These are phyloP conservation scores for Geranium rotundifolium DNA, from an alignment of 345 rosid species.

Conservation along the genomic window DNA sequence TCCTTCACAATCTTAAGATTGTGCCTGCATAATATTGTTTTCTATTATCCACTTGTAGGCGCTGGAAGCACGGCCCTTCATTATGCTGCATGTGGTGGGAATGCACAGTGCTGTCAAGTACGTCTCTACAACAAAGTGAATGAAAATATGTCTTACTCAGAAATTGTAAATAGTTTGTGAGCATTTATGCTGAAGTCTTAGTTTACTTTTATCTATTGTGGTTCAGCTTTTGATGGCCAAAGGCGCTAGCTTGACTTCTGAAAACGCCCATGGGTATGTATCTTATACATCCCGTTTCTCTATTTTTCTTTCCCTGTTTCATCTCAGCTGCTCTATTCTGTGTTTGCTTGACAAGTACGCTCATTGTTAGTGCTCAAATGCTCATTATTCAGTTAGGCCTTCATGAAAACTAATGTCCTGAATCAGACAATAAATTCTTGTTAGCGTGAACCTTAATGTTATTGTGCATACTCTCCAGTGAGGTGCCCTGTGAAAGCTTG, in stretches of 20 bases:
- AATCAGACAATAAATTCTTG: not conserved
- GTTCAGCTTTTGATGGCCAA: slow-evolving; percentile 65
- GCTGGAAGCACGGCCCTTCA: slow-evolving; percentile 93
- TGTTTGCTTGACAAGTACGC: not conserved
- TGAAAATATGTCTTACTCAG: not conserved
- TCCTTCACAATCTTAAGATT: not conserved
- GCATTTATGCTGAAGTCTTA: slow-evolving; percentile 5
- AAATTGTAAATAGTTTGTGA: slow-evolving; percentile 4
- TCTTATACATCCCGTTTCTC: slow-evolving; percentile 1
- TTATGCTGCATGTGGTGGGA: slow-evolving; percentile 99
- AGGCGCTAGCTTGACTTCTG: slow-evolving; percentile 63
- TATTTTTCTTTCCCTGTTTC: not conserved
- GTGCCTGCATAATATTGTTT: not conserved
- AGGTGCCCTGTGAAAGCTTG: not conserved
- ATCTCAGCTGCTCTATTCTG: not conserved
- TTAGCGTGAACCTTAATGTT: not conserved
- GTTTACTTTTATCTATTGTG: not conserved
- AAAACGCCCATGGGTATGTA: slow-evolving; percentile 71
- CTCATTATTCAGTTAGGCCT: not conserved
- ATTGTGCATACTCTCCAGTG: not conserved
- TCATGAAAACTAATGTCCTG: not conserved
- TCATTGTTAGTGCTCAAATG: not conserved
- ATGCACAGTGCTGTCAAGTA: slow-evolving; percentile 85
- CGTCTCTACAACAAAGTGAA: slow-evolving; percentile 9
- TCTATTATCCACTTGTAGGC: slow-evolving; percentile 32